Conservation (phyloP, 139 green algal species). For the Tetradesmus lagerheimii region DNA sequence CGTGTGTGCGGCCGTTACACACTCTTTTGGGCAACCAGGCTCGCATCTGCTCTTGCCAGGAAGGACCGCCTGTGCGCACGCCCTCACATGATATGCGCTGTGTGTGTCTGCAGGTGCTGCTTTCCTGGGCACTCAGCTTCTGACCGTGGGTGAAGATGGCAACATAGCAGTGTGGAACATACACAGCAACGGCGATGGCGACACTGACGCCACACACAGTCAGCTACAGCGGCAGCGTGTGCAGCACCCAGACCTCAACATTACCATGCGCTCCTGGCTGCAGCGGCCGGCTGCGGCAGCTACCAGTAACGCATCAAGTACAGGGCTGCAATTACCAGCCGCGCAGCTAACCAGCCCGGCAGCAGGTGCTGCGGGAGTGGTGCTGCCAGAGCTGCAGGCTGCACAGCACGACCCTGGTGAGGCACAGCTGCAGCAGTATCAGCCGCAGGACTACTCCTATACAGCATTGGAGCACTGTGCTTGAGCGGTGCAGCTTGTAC, state of each 20-base stretch:
- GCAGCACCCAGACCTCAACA: slow-evolving; percentile 17
- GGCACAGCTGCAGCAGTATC: background rate
- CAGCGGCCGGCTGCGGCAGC: background rate
- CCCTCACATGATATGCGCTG: background rate
- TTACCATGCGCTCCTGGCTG: slow-evolving; percentile 41
- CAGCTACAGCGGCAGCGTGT: background rate
- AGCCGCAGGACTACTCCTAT: too few species aligned
- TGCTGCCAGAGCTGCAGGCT: background rate
- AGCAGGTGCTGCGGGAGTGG: background rate
- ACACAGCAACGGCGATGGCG: background rate
- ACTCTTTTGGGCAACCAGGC: too few species aligned
- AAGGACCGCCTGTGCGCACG: background rate
- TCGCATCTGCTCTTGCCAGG: too few species aligned
- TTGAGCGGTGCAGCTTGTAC: too few species aligned
- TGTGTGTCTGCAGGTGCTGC: slow-evolving; percentile 27
- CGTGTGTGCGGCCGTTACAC: background rate
- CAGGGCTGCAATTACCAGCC: background rate
- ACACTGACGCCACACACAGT: background rate
- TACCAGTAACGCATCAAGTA: background rate
- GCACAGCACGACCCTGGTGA: background rate
- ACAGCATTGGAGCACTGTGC: too few species aligned
- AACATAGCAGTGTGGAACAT: slow-evolving; percentile 15
- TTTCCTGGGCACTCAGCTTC: background rate
- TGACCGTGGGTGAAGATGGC: background rate
- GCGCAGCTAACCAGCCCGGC: background rate